Conservation (phyloP, 148 eudicot species). For the Rhododendron molle region DNA sequence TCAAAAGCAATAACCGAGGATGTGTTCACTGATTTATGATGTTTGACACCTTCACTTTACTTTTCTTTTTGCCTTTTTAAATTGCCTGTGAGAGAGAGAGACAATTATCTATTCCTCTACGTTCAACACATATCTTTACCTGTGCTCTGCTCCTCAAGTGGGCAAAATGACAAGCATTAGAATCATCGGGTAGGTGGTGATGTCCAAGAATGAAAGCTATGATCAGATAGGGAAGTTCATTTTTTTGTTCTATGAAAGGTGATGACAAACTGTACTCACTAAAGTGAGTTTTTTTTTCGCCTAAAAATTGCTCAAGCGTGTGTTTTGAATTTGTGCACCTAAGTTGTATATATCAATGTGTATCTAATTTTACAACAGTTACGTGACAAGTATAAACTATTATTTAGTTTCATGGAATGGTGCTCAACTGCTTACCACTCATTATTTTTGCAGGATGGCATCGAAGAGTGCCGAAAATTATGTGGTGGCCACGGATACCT, state of each 20-base stretch:
- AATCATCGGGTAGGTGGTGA: not conserved
- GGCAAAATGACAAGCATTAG: not conserved
- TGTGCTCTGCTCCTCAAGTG: not conserved
- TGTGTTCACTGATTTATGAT: not conserved
- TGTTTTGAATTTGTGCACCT: not conserved
- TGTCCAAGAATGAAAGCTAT: not conserved
- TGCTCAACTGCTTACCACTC: not conserved
- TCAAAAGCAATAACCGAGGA: not conserved
- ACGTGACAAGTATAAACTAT: not conserved
- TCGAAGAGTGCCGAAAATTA: slow-evolving; percentile 89
- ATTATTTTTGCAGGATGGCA: slow-evolving; percentile 61
- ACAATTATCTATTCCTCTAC: not conserved
- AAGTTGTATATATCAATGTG: not conserved
- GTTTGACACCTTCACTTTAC: not conserved
- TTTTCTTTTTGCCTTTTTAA: not conserved
- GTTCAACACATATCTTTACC: not conserved
- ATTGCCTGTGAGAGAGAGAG: not conserved
- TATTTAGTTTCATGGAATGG: not conserved
- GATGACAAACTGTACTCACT: not conserved
- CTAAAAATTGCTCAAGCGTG: not conserved
- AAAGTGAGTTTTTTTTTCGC: not conserved
- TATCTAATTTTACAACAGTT: not conserved
- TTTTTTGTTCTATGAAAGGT: not conserved
- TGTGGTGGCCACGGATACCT: slow-evolving; percentile 99
- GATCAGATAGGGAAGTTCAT: not conserved